Percentiles rank a stretch among this genome's conserved stretches.
phyloP scores from a whole-genome alignment of 306 rosid species.

The Cotoneaster glaucophyllus region DNA sequence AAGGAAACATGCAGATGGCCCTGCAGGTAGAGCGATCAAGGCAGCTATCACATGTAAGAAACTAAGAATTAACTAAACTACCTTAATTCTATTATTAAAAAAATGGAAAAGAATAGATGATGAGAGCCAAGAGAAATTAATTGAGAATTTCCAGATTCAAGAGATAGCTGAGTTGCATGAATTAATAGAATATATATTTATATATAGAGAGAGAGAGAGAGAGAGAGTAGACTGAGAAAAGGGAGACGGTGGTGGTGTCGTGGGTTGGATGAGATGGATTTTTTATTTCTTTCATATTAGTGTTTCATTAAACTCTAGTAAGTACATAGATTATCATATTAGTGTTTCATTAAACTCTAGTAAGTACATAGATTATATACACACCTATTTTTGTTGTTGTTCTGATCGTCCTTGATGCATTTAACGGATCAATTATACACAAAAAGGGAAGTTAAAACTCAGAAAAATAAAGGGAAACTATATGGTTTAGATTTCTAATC shows the following conservation, averaged over 20 bases:
- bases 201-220: not conserved
- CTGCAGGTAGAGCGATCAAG: not conserved
- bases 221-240: not conserved
- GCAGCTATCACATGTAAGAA: not conserved
- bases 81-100: not conserved
- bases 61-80: not conserved
- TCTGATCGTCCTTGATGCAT: not conserved
- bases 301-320: not conserved
- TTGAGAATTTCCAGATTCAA: not conserved
- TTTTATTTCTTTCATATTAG: not conserved
- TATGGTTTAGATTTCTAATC: not conserved
- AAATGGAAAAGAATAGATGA: not conserved
- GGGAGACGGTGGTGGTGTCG: not conserved
- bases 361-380: not conserved
- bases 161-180: not conserved
- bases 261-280: not conserved
- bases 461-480: not conserved
- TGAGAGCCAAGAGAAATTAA: not conserved
- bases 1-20: constrained; percentile 25
- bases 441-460: not conserved
- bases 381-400: not conserved
- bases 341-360: not conserved
- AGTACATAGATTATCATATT: not conserved
- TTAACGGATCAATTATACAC: not conserved
- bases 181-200: not conserved